These are phyloP conservation scores for Byssochlamys sp. DNA, from an alignment of 2,329 filamentous ascomycete genomes.

Conservation along the genomic window DNA sequence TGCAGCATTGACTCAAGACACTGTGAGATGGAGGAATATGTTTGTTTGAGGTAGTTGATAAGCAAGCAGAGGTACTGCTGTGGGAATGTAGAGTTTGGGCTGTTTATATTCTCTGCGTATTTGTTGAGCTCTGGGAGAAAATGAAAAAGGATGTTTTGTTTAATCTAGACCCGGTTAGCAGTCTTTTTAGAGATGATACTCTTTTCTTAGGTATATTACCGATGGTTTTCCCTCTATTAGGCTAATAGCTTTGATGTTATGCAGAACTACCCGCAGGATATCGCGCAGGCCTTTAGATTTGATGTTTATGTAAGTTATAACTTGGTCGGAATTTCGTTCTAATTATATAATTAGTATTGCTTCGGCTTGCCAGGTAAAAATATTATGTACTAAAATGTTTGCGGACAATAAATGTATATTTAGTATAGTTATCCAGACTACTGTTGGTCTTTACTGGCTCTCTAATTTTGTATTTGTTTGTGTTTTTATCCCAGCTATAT, in stretches of 20 bases:
- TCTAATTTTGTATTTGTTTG: no score
- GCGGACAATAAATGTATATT: not conserved
- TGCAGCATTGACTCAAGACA: slow-evolving; percentile 19
- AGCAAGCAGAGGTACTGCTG: slow-evolving; percentile 17
- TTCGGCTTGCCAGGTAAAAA: not conserved
- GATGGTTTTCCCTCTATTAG: slow-evolving; percentile 22
- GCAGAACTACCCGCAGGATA: slow-evolving; percentile 19
- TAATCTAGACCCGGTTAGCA: no score
- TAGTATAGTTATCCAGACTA: not conserved
- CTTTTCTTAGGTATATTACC: slow-evolving; percentile 11
- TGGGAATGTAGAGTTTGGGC: no score
- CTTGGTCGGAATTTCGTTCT: not conserved
- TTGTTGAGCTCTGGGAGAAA: no score
- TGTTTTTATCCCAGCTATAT: no score
- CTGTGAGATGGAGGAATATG: slow-evolving; percentile 14
- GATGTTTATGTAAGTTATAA: not conserved
- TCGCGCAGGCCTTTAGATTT: slow-evolving; percentile 24
- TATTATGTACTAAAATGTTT: not conserved
- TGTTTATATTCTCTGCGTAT: no score
- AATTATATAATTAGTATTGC: no score
- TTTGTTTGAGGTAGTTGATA: slow-evolving; percentile 16
- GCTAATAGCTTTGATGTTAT: slow-evolving; percentile 20
- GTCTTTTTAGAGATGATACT: no score
- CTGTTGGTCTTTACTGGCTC: no score
- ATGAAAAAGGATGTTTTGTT: no score